Conservation (phyloP, 805 yeast genomes). For the Zygosaccharomyces lentus region DNA sequence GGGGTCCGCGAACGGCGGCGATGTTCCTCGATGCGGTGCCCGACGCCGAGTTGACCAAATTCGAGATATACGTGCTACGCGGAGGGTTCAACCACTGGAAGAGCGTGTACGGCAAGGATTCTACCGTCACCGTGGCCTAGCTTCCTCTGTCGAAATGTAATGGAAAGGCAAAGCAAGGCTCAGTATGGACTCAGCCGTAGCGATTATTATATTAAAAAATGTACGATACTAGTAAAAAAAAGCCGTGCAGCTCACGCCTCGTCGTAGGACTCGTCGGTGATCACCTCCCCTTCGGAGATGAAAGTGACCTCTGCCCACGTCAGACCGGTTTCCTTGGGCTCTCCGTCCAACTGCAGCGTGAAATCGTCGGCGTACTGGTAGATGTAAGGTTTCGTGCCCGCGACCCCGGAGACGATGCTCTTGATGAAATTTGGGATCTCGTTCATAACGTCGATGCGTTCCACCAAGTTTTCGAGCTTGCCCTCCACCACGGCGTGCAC, state of each 20-base stretch:
- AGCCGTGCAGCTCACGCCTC: conserved; percentile 14
- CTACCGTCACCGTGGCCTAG: conserved; percentile 57
- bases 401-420: conserved; percentile 87
- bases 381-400: conserved; percentile 95
- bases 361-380: conserved; percentile 70
- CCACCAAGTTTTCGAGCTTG: conserved; percentile 57
- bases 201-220: neutral
- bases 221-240: conserved; percentile 2
- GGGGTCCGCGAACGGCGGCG: conserved; percentile 86
- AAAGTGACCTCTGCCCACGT: conserved; percentile 36
- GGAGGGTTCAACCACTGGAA: conserved; percentile 94
- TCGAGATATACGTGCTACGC: conserved; percentile 61
- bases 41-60: conserved; percentile 30
- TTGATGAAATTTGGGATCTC: conserved; percentile 94
- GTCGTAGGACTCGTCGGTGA: conserved; percentile 26
- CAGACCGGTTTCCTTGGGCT: conserved; percentile 24
- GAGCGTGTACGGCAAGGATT: conserved; percentile 62
- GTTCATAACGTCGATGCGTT: conserved; percentile 95
- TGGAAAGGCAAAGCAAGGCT: no score
- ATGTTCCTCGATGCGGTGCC: conserved; percentile 41
- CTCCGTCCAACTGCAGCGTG: conserved; percentile 21
- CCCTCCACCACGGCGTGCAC: conserved; percentile 56
- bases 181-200: neutral
- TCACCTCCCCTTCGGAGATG: conserved; percentile 32
- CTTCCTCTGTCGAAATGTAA: no score